These are phyloP conservation scores for Fusarium heterosporum DNA, from an alignment of 2,329 filamentous ascomycete genomes.

Conservation along the genomic window DNA sequence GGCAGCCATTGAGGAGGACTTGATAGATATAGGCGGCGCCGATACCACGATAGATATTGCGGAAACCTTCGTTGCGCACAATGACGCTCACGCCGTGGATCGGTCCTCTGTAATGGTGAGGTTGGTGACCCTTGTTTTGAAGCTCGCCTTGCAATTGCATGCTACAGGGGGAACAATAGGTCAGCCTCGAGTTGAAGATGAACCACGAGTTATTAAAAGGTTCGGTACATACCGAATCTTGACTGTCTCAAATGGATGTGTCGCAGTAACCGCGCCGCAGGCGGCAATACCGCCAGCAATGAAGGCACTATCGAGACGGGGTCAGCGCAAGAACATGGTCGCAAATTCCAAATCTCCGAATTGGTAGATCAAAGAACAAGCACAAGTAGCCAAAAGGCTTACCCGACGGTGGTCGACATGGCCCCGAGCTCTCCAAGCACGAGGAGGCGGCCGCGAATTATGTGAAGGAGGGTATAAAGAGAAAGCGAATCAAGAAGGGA, in stretches of 20 bases:
- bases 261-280: constrained; percentile 96
- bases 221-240: constrained; percentile 83
- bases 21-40: constrained; percentile 97
- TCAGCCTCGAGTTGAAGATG: constrained; percentile 7
- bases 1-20: constrained; percentile 94
- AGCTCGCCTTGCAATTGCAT: constrained; percentile 97
- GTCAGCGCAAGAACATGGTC: constrained; percentile 16
- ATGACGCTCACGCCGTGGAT: constrained; percentile 93
- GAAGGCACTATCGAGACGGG: constrained; percentile 73
- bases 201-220: not conserved
- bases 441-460: constrained; percentile 19
- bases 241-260: constrained; percentile 97
- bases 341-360: constrained; percentile 1
- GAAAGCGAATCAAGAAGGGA: constrained; percentile 4
- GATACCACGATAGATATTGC: constrained; percentile 88
- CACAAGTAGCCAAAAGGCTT: constrained; percentile 27
- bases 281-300: constrained; percentile 96
- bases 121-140: constrained; percentile 84
- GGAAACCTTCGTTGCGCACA: constrained; percentile 86
- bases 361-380: not conserved
- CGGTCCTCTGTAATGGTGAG: constrained; percentile 89
- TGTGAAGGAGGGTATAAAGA: constrained; percentile 4
- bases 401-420: constrained; percentile 53
- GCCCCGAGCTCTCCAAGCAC: constrained; percentile 44
- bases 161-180: constrained; percentile 56